phyloP scores from a whole-genome alignment of 768 basidiomycete species.

The Russula earlei region DNA sequence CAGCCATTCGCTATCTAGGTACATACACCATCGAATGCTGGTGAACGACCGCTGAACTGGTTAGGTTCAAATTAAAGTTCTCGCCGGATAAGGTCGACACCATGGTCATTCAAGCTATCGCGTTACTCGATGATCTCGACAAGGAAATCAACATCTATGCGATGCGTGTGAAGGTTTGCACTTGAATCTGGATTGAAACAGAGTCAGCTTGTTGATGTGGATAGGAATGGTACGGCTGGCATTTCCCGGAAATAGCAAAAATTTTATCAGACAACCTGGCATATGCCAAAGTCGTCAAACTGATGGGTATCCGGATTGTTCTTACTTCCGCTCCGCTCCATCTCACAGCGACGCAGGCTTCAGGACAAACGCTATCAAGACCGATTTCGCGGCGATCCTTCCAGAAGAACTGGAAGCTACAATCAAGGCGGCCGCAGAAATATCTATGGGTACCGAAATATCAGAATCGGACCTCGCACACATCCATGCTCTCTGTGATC shows the following conservation, averaged over 20 bases:
- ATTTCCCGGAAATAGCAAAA: too few relatives aligned
- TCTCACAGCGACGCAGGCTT: conserved; percentile 46
- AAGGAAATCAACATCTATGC: conserved; percentile 99
- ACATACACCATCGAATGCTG: conserved; percentile 20
- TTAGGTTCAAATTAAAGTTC: conserved; percentile 97
- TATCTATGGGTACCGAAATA: conserved; percentile 99
- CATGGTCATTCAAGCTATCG: conserved; percentile 99
- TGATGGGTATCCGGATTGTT: conserved; percentile 58
- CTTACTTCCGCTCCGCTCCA: neutral
- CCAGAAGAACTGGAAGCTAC: conserved; percentile 96
- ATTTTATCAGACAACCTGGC: conserved; percentile 92
- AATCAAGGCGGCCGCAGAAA: conserved; percentile 90
- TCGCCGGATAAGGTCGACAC: conserved; percentile 99
- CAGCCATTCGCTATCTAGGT: conserved; percentile 94
- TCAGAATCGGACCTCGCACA: conserved; percentile 95
- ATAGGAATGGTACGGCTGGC: conserved; percentile 99
- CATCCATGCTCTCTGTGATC: conserved; percentile 94
- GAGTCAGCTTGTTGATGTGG: neutral
- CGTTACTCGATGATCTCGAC: conserved; percentile 94
- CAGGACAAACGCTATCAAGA: conserved; percentile 85
- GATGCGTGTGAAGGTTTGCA: conserved; percentile 88
- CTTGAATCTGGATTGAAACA: neutral
- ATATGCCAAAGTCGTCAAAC: conserved; percentile 87
- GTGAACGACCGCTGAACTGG: neutral
- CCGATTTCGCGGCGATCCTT: conserved; percentile 80